Percentiles rank a stretch among this genome's conserved stretches.
Conservation (phyloP, 179 eudicot species). For the Camellia oleifera region DNA sequence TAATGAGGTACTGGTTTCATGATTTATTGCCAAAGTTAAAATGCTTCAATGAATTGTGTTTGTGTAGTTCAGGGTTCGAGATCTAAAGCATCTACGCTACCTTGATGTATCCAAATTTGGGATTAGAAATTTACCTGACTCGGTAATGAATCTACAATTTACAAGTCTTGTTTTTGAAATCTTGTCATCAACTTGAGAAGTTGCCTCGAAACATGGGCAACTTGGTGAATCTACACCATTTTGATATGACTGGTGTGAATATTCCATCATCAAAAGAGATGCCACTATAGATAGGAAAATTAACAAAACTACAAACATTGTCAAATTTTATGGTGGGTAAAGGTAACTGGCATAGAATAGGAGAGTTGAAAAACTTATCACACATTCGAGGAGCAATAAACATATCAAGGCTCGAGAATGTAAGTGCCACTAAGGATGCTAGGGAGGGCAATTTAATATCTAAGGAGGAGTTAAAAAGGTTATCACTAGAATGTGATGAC, state of each 20-base stretch:
- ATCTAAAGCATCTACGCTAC: neutral
- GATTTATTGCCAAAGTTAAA: constrained; percentile 11
- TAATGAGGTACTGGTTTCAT: neutral
- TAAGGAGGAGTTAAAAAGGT: constrained; percentile 6
- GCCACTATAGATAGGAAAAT: too few species aligned
- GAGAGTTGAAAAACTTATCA: constrained; percentile 11
- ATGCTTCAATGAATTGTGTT: constrained; percentile 16
- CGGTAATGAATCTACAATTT: constrained; percentile 16
- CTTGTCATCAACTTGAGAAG: constrained; percentile 5
- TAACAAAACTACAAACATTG: too few species aligned
- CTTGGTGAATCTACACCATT: constrained; percentile 16
- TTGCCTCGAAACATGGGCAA: constrained; percentile 11
- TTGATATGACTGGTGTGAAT: constrained; percentile 12
- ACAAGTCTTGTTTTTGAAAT: constrained; percentile 11
- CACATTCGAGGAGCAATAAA: constrained; percentile 10
- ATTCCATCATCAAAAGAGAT: too few species aligned
- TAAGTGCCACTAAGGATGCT: constrained; percentile 11
- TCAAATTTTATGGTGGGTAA: constrained; percentile 12
- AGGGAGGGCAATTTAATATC: constrained; percentile 16
- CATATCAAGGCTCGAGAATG: constrained; percentile 16
- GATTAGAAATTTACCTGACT: constrained; percentile 18
- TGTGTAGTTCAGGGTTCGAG: constrained; percentile 16
- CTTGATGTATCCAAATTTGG: constrained; percentile 15
- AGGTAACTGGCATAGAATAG: neutral
- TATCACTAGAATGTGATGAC: constrained; percentile 15